Evolutionary conservation across 495 filamentous ascomycete genomes (phyloP), one percentile per base, ranked within the genome.

Genomic region (Tirmania nivea): DNA sequence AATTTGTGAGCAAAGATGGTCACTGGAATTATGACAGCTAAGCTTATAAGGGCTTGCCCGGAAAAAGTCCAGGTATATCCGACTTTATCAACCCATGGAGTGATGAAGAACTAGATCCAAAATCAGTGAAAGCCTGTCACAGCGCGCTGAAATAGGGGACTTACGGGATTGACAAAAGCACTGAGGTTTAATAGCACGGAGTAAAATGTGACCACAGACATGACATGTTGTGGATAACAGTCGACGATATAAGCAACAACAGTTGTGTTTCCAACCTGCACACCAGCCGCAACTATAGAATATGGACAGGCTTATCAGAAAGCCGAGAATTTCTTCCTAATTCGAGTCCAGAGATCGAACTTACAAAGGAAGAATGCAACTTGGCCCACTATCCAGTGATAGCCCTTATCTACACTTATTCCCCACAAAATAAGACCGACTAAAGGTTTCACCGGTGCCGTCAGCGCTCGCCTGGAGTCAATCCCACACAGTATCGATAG

Each of bases 311-410:
- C 10, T n/a, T 10, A 31, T 56, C 60, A 55, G 36, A 69, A 67
- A 67, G 1, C 69, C 51, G 60, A 78, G 77, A 53, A 80, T 73
- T 0, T 72, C 75, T 8, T 77, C 61, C 51, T 80, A 75, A 0
- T 75, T 77, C 1, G 31, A 39, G 31, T 17, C 17, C n/a, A 2
- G 34, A 10, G 1, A 25, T 10, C 12, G 14, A 31, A 57, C 60
- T 56, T 45, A 69, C 67, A 68, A 1, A 71, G 53, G 60, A 78
- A 78, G 54, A 80, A 73, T 0, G 73, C 76, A 8, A 78, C 61
- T 52, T 80, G 76, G 0, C 75, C 77, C 1, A 78, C 73, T 36
- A 77, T 73, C 72, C 76, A 80, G 59, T 80, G 74, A 36, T 73
- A 75, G 1, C 56, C 62, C 52, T 67, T 67, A 54, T 80, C 76